A percentile compares a stretch with the other conserved stretches of the same genome.
Evolutionary conservation across 2,329 filamentous ascomycete genomes (phyloP).

Genomic region (Polychaeton citri): DNA sequence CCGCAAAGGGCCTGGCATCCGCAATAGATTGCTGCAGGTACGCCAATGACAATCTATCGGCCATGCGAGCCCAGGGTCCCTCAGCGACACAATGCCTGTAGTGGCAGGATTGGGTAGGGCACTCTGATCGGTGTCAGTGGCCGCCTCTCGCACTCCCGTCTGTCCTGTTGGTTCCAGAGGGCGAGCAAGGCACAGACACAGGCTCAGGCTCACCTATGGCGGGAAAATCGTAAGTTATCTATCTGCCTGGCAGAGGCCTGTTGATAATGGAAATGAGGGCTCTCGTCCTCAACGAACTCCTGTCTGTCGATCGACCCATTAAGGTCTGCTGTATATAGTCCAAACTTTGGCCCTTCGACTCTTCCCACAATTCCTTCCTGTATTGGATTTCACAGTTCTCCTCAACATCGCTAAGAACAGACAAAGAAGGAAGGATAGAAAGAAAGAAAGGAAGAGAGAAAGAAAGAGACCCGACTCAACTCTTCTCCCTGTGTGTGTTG

Average conservation of each 20-base stretch:
- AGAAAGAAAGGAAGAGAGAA: too few species aligned
- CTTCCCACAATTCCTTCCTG: background rate
- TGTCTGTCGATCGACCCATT: background rate
- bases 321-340: background rate
- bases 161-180: too few species aligned
- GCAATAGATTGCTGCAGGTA: background rate
- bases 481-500: too few species aligned
- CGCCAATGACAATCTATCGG: background rate
- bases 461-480: too few species aligned
- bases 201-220: background rate
- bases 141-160: too few species aligned
- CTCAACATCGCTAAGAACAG: background rate
- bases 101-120: too few species aligned
- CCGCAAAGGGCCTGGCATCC: too few species aligned
- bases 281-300: background rate
- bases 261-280: background rate
- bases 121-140: too few species aligned
- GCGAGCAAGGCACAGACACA: too few species aligned
- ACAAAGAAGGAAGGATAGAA: too few species aligned
- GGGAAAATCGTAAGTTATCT: background rate
- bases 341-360: background rate
- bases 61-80: background rate
- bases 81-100: background rate
- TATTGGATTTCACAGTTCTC: background rate
- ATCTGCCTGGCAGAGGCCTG: background rate